phyloP scores from a whole-genome alignment of 345 rosid genomes.

The Citrus mangshanensis region DNA sequence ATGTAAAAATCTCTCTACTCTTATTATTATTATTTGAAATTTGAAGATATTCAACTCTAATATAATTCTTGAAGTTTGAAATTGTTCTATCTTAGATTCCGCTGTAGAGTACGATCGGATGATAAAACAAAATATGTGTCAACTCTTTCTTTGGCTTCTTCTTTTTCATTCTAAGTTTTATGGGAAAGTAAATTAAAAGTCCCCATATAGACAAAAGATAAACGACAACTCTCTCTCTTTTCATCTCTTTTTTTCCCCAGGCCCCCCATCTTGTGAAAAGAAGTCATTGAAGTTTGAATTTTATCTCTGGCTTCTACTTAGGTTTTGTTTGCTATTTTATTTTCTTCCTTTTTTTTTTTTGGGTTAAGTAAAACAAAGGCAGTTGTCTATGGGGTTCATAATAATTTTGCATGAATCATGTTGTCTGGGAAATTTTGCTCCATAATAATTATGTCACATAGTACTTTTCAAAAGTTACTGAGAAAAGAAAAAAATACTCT shows the following conservation, averaged over 20 bases:
- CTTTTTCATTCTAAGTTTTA: not conserved
- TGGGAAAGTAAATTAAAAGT: not conserved
- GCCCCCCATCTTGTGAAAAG: conserved; percentile 1
- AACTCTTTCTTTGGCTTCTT: conserved; percentile 8
- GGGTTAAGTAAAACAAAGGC: conserved; percentile 18
- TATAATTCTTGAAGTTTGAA: conserved; percentile 12
- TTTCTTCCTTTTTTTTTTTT: conserved; percentile 18
- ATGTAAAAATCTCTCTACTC: conserved; percentile 36
- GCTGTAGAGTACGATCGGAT: not conserved
- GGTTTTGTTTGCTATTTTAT: not conserved
- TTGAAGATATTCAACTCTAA: not conserved
- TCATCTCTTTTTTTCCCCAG: not conserved
- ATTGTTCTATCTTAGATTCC: not conserved
- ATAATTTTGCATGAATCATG: conserved; percentile 39
- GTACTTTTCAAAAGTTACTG: conserved; percentile 17
- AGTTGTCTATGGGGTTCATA: conserved; percentile 39
- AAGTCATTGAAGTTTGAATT: conserved; percentile 29
- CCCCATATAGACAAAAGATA: not conserved
- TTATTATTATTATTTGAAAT: not conserved
- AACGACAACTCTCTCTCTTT: not conserved
- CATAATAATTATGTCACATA: conserved; percentile 19
- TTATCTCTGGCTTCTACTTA: conserved; percentile 33
- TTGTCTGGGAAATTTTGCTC: conserved; percentile 34
- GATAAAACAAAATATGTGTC: conserved; percentile 20
- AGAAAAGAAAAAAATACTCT: not conserved